Conservation (phyloP, 345 rosid genomes). For the Turnera subulata region DNA sequence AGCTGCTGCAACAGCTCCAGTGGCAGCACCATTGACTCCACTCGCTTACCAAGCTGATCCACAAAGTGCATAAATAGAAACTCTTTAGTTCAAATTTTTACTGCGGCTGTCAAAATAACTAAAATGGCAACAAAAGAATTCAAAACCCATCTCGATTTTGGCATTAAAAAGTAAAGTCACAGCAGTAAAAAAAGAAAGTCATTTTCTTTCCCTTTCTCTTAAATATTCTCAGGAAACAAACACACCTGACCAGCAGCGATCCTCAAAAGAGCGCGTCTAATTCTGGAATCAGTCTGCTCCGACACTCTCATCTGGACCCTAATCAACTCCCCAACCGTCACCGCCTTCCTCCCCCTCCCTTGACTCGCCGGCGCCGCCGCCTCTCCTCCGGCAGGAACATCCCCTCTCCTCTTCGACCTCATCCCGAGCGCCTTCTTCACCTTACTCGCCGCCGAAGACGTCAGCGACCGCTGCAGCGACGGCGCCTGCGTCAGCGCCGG, state of each 20-base stretch:
- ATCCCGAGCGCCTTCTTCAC: slow-evolving; percentile 31
- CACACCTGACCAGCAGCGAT: slow-evolving; percentile 32
- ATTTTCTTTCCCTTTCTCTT: neutral
- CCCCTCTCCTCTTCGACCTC: slow-evolving; percentile 5
- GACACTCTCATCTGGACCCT: slow-evolving; percentile 31
- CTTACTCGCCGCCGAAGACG: slow-evolving; percentile 28
- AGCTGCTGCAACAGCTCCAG: slow-evolving; percentile 91
- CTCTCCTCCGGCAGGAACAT: slow-evolving; percentile 20
- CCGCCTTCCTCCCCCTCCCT: slow-evolving; percentile 43
- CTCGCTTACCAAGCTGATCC: slow-evolving; percentile 73
- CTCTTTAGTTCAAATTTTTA: too few species aligned
- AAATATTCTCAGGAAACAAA: slow-evolving; percentile 18
- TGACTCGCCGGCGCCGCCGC: slow-evolving; percentile 26
- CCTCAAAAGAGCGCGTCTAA: slow-evolving; percentile 27
- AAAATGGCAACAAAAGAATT: neutral
- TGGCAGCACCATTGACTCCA: slow-evolving; percentile 85
- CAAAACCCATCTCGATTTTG: neutral
- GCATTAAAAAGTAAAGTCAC: neutral
- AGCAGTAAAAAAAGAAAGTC: neutral
- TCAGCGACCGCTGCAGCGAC: slow-evolving; percentile 29
- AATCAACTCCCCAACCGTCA: slow-evolving; percentile 36
- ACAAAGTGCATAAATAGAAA: neutral
- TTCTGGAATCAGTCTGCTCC: slow-evolving; percentile 31
- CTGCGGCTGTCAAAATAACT: too few species aligned
- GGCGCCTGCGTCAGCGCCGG: neutral